Base-by-base conservation (phyloP, 129 eudicot genomes). In the Mikania micrantha region DNA sequence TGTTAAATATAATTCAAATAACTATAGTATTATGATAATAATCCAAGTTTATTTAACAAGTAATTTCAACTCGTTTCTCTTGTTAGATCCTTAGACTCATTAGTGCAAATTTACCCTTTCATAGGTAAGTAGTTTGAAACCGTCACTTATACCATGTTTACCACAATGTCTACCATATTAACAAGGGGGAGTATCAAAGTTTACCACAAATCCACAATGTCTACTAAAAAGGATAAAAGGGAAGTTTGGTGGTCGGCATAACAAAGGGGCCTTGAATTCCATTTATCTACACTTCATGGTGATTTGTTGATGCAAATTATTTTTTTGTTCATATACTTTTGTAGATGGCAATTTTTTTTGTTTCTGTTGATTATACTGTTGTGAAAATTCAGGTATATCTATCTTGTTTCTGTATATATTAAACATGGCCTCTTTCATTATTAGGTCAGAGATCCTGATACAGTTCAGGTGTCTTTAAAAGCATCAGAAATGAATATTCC, bases 401-500 rank as follows among this genome's bases (percentile, higher is more conserved):
- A 17, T 32, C 7, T 6, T 32, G 31, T 27, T 52, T 34, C 28
- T 69, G 21, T 32, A 32, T 48, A 42, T 34, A 32, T n/a, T 81
- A 29, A 21, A 39, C 15, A 39, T 45, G 64, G 40, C 10, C 42
- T 16, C 44, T 74, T 71, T 44, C 42, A 0, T 49, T 69, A 74
- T 57, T 60, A 86, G 98, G 88, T 79, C 11, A 69, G 45, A 44
- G 47, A 9, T 48, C 60, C 35, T 36, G 85, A 81, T 65, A 74
- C 91, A 28, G 73, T 84, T 79, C 66, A 70, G 36, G 96, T 88
- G 24, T 82, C 86, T 61, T 77, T 82, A 75, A 77, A 69, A 58
- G 91, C 91, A 28, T 82, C 91, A 49, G 96, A 93, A 35, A 32
- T 93, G 56, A 82, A 83, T 58, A 82, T 93, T 71, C 95, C 95